Evolutionary conservation across 73 alveolate species (phyloP).

Genomic region (Tetrahymena malaccensis): DNA sequence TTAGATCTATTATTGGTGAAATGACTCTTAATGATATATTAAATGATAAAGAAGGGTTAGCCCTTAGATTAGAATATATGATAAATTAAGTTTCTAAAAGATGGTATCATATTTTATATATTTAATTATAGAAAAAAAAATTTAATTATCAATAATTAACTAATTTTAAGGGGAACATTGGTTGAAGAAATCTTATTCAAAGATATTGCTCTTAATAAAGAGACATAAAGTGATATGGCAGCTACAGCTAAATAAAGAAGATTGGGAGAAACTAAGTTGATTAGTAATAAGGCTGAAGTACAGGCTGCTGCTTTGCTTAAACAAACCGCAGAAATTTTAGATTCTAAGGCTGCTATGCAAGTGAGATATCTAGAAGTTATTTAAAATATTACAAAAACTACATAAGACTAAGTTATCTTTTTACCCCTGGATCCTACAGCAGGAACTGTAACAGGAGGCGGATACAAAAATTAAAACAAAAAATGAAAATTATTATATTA

Average conservation of each 20-base stretch:
- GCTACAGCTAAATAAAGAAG: slow-evolving; percentile 38
- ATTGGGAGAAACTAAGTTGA: slow-evolving; percentile 22
- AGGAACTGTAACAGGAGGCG: not conserved
- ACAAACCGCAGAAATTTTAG: slow-evolving; percentile 30
- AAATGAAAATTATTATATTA: not conserved
- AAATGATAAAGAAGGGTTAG: not conserved
- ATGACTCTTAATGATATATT: not conserved
- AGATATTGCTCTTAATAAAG: not conserved
- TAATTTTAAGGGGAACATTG: not conserved
- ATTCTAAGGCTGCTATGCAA: slow-evolving; percentile 43
- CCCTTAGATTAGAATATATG: not conserved
- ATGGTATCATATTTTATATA: not conserved
- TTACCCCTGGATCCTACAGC: not conserved
- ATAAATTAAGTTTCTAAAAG: not conserved
- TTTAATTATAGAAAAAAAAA: not conserved
- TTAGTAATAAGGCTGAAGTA: slow-evolving; percentile 37
- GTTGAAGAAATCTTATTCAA: not conserved
- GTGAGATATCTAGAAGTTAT: slow-evolving; percentile 29
- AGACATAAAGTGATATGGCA: not conserved
- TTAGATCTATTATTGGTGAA: not conserved
- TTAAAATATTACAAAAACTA: not conserved
- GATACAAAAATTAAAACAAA: not conserved
- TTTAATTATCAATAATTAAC: not conserved
- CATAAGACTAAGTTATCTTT: not conserved
- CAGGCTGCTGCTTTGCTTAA: slow-evolving; percentile 29